These are phyloP conservation scores for Ceratobasidium sp. DNA, from an alignment of 1,284 basidiomycete species.

Conservation along the genomic window DNA sequence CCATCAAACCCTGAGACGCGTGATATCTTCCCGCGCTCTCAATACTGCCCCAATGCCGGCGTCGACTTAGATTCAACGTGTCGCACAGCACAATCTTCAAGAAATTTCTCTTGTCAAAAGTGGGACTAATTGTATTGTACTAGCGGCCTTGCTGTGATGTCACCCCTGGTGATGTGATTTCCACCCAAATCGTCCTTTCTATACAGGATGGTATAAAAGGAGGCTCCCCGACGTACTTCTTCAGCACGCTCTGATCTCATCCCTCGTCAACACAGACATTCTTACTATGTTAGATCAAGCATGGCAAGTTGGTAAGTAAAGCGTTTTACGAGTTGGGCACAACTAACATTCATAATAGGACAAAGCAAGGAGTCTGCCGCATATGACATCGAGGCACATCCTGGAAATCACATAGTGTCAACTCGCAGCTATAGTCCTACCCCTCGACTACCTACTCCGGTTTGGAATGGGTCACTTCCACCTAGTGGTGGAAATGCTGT, in stretches of 20 bases:
- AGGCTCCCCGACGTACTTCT: neutral
- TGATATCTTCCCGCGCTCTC: conserved; percentile 14
- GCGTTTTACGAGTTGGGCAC: neutral
- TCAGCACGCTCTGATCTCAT: too few species aligned
- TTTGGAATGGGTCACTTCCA: conserved; percentile 1
- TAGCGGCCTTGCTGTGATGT: neutral
- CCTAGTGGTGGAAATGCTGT: neutral
- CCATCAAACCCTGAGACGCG: conserved; percentile 23
- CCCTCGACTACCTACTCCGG: neutral
- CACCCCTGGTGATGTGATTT: too few species aligned
- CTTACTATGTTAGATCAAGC: conserved; percentile 19
- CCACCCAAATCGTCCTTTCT: too few species aligned
- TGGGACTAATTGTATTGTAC: neutral
- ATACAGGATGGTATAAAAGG: too few species aligned
- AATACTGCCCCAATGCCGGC: conserved; percentile 9
- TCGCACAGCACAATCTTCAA: too few species aligned
- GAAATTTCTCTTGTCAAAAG: neutral
- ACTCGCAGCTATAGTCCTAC: neutral
- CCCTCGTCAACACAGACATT: neutral
- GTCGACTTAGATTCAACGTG: too few species aligned
- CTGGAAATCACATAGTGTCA: neutral
- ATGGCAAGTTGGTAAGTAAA: conserved; percentile 16
- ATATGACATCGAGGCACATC: conserved; percentile 13
- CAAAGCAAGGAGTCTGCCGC: neutral
- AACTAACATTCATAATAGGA: neutral